Base-by-base conservation (phyloP, 148 eudicot genomes). In the Vaccinium myrtillus region DNA sequence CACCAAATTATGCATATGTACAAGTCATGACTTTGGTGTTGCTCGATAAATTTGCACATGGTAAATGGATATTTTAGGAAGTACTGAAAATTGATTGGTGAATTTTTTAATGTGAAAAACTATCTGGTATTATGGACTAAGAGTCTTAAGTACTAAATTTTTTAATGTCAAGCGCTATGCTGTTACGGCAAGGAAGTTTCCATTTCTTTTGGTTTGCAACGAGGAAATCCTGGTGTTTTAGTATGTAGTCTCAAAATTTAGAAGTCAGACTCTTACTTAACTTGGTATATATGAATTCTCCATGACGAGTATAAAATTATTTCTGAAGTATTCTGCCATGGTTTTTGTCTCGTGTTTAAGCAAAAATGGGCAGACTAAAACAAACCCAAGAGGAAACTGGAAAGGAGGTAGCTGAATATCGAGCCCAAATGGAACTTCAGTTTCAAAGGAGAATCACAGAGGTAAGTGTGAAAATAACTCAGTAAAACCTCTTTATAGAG, bases 341-440 rank as follows among this genome's bases (percentile, higher is more conserved):
- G 65, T 21, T 56, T 74, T 21, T 36, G 54, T 63, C 16, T 70
- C 58, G 73, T 63, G 54, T 56, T 58, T 8, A 30, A 83, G 81
- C 7, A 25, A 83, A 76, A 76, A 56, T 83, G 85, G 85, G 59
- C 78, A 83, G 75, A 56, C 73, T 75, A 10, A 75, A 58, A 75
- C 85, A 75, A 56, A 80, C 85, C 51, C 77, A 83, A 63, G 81
- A 83, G n/a, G 81, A 83, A 55, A 71, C 81, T 83, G 85, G 50
- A 76, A 76, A 46, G 74, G 81, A 83, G 81, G 51, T 61, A 6
- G 74, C 85, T 61, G 80, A 83, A 58, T 59, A 75, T 76, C 75
- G 75, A 76, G 58, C 85, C 56, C 80, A 76, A 58, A 50, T 83
- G 75, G 85, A 83, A 46, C 75, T 50, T 18, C 59, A 76, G 56